Evolutionary conservation across 2,329 filamentous ascomycete species (phyloP), one percentile per base, ranked within the genome.

Genomic region (Alternaria infectoria): DNA sequence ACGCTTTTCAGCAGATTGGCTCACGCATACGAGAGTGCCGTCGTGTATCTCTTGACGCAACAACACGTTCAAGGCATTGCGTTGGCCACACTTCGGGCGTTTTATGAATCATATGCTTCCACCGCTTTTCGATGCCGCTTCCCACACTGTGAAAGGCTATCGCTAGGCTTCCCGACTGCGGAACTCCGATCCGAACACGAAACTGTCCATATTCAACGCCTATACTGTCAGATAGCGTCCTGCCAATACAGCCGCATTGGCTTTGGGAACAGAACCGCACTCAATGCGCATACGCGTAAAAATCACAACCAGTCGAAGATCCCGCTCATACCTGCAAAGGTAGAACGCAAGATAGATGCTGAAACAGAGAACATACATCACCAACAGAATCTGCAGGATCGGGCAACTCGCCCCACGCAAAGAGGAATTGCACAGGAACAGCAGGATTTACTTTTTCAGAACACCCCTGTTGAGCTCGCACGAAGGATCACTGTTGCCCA

Each of bases 31-130:
- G 30, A 36, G 7, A 5, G 30, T 1, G 30, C 30, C 2, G 7
- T 36, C 0, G 30, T 36, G 6, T 0, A 36, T 36, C 30, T 36
- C 1, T 36, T 36, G 7, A 13, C 30, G 1, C 30, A 5, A 9
- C 6, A 3, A 0, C 6, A 36, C 0, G 13, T 36, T 0, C 3
- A 36, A 0, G 30, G 30, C 9, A 9, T 36, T 9, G 4, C 30
- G 13, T 13, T 13, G 1, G 13, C 13, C 6, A 36, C 4, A n/a
- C 30, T 36, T 5, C 30, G 30, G 7, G 30, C 30, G 13, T 36
- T 36, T 2, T 13, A 36, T 13, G 30, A 15, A 36, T 36, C 30
- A n/a, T 36, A 36, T n/a, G 30, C 13, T 4, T 36, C 30, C 30
- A 36, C 30, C 0, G 30, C 30, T 4, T 36, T 36, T 9, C 13